A percentile compares a stretch with the other conserved stretches of the same genome.
Conservation (phyloP, 2,329 filamentous ascomycete genomes). For the Epichloe uncinata region DNA sequence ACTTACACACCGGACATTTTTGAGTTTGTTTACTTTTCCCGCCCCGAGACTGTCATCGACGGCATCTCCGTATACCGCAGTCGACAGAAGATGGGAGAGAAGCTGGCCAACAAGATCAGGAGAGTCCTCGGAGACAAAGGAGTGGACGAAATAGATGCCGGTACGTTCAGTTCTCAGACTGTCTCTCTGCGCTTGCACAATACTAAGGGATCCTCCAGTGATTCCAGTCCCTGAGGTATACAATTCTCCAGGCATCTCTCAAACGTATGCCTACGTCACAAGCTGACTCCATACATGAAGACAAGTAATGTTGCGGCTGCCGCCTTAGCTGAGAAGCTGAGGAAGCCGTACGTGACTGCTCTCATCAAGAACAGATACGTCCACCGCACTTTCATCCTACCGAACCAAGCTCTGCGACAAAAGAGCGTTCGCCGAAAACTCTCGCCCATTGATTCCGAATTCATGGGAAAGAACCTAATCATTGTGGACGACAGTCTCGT, state of each 20-base stretch:
- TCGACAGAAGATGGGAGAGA: constrained; percentile 74
- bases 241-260: not conserved
- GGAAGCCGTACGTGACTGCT: constrained; percentile 65
- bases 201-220: constrained; percentile 25
- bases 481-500: constrained; percentile 88
- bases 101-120: constrained; percentile 61
- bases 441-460: constrained; percentile 75
- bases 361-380: constrained; percentile 63
- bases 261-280: not conserved
- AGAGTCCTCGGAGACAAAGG: constrained; percentile 53
- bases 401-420: constrained; percentile 38
- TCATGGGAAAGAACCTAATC: constrained; percentile 64
- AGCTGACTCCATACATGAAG: constrained; percentile 19
- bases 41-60: constrained; percentile 72
- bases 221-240: constrained; percentile 52
- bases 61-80: constrained; percentile 78
- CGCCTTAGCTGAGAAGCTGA: constrained; percentile 58
- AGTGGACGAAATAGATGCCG: constrained; percentile 62
- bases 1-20: constrained; percentile 69
- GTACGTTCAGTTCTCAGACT: constrained; percentile 6
- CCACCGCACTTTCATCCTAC: constrained; percentile 8
- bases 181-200: no score
- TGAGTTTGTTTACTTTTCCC: constrained; percentile 77
- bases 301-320: constrained; percentile 74
- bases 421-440: constrained; percentile 85